A percentile compares a stretch with the other conserved stretches of the same genome.
Conservation (phyloP, 2,329 filamentous ascomycete species). For the Lasiodiplodia citricola region DNA sequence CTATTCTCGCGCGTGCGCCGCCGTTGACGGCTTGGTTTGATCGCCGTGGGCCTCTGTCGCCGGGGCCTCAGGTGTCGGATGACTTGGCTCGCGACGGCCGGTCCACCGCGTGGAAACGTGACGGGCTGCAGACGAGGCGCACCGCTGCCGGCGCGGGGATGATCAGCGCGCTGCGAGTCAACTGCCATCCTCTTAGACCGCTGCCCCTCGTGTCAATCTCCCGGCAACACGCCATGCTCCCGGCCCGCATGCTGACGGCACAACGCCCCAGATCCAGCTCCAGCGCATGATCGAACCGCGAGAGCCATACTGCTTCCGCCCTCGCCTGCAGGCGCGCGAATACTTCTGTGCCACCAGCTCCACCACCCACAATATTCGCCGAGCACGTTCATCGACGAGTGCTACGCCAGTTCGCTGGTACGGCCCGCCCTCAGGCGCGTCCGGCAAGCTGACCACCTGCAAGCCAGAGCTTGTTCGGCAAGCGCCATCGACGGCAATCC, state of each 20-base stretch:
- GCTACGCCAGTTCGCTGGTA: neutral
- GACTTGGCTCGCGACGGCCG: constrained; percentile 13
- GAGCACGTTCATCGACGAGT: constrained; percentile 2
- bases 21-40: constrained; percentile 12
- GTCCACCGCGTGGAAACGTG: constrained; percentile 22
- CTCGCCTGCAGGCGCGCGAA: neutral
- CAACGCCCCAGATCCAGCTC: constrained; percentile 23
- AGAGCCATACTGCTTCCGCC: constrained; percentile 1
- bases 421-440: neutral
- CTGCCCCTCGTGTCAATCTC: constrained; percentile 22
- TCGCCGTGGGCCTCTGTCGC: constrained; percentile 24
- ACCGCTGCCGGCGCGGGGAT: constrained; percentile 20
- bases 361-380: constrained; percentile 11
- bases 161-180: constrained; percentile 25
- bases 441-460: constrained; percentile 15
- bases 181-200: constrained; percentile 13
- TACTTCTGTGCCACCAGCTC: neutral
- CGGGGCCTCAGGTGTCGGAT: constrained; percentile 12
- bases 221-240: constrained; percentile 23
- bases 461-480: constrained; percentile 15
- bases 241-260: constrained; percentile 24
- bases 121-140: constrained; percentile 14
- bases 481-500: neutral
- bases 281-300: constrained; percentile 18
- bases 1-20: constrained; percentile 6